Conservation (phyloP, 768 basidiomycete species). For the Dentipellis sp. region DNA sequence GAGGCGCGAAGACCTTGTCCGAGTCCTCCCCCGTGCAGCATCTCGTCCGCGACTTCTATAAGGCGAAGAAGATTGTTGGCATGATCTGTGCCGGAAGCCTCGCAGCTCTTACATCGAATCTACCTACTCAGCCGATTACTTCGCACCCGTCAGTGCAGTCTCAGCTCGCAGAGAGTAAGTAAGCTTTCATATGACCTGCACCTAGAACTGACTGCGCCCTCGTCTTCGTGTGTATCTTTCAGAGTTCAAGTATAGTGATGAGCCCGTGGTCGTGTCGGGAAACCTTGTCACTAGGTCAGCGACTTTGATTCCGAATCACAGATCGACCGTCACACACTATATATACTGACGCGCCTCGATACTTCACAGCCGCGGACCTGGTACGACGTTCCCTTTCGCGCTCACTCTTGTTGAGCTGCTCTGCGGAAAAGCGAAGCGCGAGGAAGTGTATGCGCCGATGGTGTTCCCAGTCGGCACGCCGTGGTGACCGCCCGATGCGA, state of each 20-base stretch:
- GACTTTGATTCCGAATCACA: background rate
- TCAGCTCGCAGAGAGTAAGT: conserved; percentile 45
- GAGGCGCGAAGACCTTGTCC: conserved; percentile 70
- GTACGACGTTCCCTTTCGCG: conserved; percentile 72
- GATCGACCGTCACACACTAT: background rate
- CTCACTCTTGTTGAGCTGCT: conserved; percentile 67
- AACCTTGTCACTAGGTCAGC: conserved; percentile 70
- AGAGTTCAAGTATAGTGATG: conserved; percentile 73
- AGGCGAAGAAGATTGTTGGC: conserved; percentile 50
- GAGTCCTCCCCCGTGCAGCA: conserved; percentile 48
- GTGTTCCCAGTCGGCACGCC: conserved; percentile 49
- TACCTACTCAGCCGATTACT: conserved; percentile 58
- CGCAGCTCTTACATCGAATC: conserved; percentile 50
- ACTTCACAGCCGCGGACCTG: conserved; percentile 61
- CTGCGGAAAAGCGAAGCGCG: conserved; percentile 52
- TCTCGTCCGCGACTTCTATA: conserved; percentile 49
- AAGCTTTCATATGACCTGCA: background rate
- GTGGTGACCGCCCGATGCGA: background rate
- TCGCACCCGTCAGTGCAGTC: conserved; percentile 69
- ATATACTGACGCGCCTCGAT: background rate
- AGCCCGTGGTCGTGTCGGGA: conserved; percentile 62
- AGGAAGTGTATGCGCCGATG: conserved; percentile 59
- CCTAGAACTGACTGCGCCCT: background rate
- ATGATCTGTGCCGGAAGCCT: conserved; percentile 73
- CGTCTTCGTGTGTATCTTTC: background rate